Conservation (phyloP, 768 basidiomycete species). For the Rhizopogon vesiculosus region DNA sequence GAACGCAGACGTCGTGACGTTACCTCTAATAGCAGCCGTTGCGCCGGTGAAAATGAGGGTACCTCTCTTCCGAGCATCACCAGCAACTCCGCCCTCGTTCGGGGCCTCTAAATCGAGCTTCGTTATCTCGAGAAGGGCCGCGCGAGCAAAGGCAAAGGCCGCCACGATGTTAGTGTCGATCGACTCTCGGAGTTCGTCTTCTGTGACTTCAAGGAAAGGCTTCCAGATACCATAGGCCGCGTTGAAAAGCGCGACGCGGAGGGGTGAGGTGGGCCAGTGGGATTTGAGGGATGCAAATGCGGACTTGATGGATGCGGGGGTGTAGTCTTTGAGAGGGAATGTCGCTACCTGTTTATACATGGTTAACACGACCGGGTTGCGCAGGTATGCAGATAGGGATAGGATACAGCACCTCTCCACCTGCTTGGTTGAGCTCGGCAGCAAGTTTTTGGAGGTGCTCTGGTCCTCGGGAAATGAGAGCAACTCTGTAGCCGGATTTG, state of each 20-base stretch:
- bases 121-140: slow-evolving; percentile 56
- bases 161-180: slow-evolving; percentile 51
- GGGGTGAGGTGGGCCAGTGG: slow-evolving; percentile 42
- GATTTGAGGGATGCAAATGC: slow-evolving; percentile 44
- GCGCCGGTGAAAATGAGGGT: slow-evolving; percentile 72
- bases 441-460: slow-evolving; percentile 50
- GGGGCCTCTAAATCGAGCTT: slow-evolving; percentile 41
- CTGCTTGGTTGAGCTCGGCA: slow-evolving; percentile 46
- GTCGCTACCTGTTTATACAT: slow-evolving; percentile 40
- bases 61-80: slow-evolving; percentile 50
- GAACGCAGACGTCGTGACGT: slow-evolving; percentile 54
- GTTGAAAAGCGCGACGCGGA: slow-evolving; percentile 66
- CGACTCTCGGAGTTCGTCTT: slow-evolving; percentile 48
- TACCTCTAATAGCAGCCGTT: slow-evolving; percentile 63
- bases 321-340: slow-evolving; percentile 51
- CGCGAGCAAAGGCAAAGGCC: slow-evolving; percentile 61
- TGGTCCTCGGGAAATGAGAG: slow-evolving; percentile 56
- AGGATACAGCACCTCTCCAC: slow-evolving; percentile 45
- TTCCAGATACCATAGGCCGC: slow-evolving; percentile 55
- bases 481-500: slow-evolving; percentile 61
- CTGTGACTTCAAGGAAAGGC: slow-evolving; percentile 60
- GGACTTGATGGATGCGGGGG: slow-evolving; percentile 44
- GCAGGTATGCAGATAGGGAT: not conserved
- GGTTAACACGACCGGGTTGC: not conserved
- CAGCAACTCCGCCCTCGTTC: slow-evolving; percentile 31